Conservation (phyloP, 2,329 filamentous ascomycete species). For the Geosmithia putterillii region DNA sequence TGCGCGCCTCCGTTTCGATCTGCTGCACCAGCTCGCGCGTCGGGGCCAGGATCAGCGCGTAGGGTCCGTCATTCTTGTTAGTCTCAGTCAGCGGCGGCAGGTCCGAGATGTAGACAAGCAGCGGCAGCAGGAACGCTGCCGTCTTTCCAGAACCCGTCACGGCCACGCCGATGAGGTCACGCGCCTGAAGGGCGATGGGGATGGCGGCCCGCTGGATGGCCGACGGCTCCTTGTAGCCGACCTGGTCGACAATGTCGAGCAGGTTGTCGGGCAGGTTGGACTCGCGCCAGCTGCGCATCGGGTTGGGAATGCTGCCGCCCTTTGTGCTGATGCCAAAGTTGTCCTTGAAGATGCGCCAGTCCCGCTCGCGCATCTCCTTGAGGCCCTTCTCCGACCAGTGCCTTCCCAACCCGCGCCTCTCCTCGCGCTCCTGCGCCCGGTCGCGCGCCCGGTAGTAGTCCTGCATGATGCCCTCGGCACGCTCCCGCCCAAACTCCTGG, state of each 20-base stretch:
- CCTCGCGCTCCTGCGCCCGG: constrained; percentile 59
- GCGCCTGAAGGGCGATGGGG: constrained; percentile 80
- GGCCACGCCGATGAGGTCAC: constrained; percentile 95
- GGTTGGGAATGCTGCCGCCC: constrained; percentile 82
- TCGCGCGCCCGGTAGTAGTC: constrained; percentile 55
- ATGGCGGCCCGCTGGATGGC: constrained; percentile 91
- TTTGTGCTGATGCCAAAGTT: constrained; percentile 96
- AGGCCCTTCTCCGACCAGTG: constrained; percentile 94
- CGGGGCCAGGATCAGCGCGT: constrained; percentile 91
- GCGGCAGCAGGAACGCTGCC: constrained; percentile 80
- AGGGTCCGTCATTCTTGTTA: constrained; percentile 90
- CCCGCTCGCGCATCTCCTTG: constrained; percentile 88
- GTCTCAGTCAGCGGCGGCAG: constrained; percentile 72
- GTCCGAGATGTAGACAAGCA: constrained; percentile 89
- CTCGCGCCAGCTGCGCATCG: constrained; percentile 90
- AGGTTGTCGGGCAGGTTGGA: constrained; percentile 66
- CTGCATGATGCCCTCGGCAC: constrained; percentile 71
- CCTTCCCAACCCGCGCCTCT: constrained; percentile 68
- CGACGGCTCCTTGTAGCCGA: constrained; percentile 85
- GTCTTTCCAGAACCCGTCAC: constrained; percentile 98
- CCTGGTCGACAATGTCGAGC: constrained; percentile 68
- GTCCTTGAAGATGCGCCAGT: constrained; percentile 99
- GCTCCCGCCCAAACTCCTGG: constrained; percentile 58
- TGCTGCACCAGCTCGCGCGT: constrained; percentile 97
- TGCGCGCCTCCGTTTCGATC: constrained; percentile 86